Base-by-base conservation (phyloP, 192 early-diverging fungal genomes). In the Allomyces arbusculus region DNA sequence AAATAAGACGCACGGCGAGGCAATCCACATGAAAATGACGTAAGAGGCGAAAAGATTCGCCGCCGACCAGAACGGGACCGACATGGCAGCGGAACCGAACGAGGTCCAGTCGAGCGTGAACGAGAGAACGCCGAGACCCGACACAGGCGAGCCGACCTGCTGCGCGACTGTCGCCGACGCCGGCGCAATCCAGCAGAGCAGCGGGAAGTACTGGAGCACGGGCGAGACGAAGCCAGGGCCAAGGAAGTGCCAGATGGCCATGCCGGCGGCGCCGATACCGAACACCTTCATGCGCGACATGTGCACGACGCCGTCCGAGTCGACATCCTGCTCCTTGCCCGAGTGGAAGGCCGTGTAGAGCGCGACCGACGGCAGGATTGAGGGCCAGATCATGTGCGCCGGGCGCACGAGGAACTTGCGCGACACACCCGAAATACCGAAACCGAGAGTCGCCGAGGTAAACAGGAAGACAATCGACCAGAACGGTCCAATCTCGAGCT, bases 311-410 rank as follows among this genome's bases (percentile, higher is more conserved):
- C 61, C 61, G 44, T 62, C 24, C 10, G 44, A 66, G 14, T 14
- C 6, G 40, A 65, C 63, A 1, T 28, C 24, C 69, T 67, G 28
- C 71, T 72, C 45, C 67, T 83, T 79, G 64, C 65, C 33, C 61
- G 86, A 81, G 70, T 94, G 89, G 62, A 92, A 80, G 3, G 87
- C 83, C 20, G 82, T 81, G 73, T 91, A 89, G 24, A 92, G 73
- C 12, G 88, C 83, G 28, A 89, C 84, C 61, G 82, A 84, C 44
- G 88, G 78, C 33, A 96, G 78, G 33, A 79, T 86, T 3, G 80
- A 67, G 3, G 92, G 92, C 92, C 92, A 98, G 58, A 90, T 77
- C 90, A 95, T 92, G 10, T 83, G 76, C 3, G 87, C 76, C 26
- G 91, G 91, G 63, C 86, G 81, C 10, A 96, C 90, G n/a, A 96